These are phyloP conservation scores for Ustilago shanxiensis DNA, from an alignment of 1,284 basidiomycete genomes.

Conservation along the genomic window DNA sequence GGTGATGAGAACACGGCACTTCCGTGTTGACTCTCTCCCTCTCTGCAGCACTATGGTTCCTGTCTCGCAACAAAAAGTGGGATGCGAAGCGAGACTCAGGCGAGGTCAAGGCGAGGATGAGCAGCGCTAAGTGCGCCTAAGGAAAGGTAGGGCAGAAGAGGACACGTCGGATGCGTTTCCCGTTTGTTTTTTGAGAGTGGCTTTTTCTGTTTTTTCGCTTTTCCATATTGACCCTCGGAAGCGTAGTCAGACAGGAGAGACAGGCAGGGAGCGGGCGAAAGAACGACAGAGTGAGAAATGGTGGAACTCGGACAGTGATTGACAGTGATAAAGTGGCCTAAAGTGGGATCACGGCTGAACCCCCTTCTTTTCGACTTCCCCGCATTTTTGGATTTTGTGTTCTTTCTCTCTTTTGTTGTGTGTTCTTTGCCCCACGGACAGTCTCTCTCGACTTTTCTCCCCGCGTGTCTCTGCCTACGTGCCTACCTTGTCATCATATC, in stretches of 20 bases:
- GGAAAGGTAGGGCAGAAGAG: not conserved
- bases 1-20: not conserved
- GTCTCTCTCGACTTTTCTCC: constrained; percentile 1
- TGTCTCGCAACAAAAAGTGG: not conserved
- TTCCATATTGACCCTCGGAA: not conserved
- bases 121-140: constrained; percentile 1
- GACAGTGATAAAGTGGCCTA: not conserved
- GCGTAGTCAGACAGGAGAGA: constrained; percentile 2
- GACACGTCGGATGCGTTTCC: not conserved
- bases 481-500: no score
- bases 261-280: no score
- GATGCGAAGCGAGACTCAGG: not conserved
- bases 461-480: not conserved
- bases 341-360: not conserved
- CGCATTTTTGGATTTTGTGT: constrained; percentile 20
- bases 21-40: not conserved
- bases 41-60: not conserved
- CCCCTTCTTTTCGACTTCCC: constrained; percentile 15
- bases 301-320: not conserved
- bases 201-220: not conserved
- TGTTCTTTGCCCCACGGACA: not conserved
- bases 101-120: not conserved
- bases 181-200: not conserved
- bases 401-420: not conserved
- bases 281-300: not conserved